Evolutionary conservation across 192 early-diverging fungal species (phyloP), one percentile per base, ranked within the genome.

Genomic region (Radiomyces spectabilis): DNA sequence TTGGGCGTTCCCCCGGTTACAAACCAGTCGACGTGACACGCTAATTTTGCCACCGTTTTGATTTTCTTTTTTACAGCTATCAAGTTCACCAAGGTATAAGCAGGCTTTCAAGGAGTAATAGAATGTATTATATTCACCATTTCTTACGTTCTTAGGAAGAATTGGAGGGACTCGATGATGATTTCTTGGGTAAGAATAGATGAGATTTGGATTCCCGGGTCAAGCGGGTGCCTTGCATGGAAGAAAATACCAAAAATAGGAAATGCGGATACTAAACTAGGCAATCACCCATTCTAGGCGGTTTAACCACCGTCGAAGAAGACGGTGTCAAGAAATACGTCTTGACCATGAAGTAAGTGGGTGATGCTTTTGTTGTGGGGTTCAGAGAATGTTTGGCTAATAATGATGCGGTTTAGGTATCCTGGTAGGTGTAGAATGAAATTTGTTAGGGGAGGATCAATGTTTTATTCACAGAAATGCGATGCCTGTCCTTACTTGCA

Each of bases 301-400:
- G 77, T 22, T 69, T 82, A 19, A 59, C 59, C 39, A 87, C 73
- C 25, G 66, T 65, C 51, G 72, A 66, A 12, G 71, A 67, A 21
- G 82, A 89, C 47, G 88, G 85, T 19, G 67, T 75, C 12, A 70
- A 66, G 30, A 78, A 81, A 59, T 88, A 73, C 41, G 59, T 76
- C 15, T 76, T 90, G 19, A 86, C 85, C 6, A 85, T 88, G 68
- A 85, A 88, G 68, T 90, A 87, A 55, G 82, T 82, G 16, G 78
- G 80, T 52, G 51, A 65, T 42, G 27, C 35, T 13, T 7, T 9
- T n/a, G n/a, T n/a, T n/a, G n/a, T n/a, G n/a, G n/a, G n/a, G n/a
- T n/a, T n/a, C n/a, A n/a, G n/a, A n/a, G n/a, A n/a, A n/a, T n/a
- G n/a, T n/a, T n/a, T n/a, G n/a, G n/a, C n/a, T n/a, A n/a, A n/a